phyloP scores from a whole-genome alignment of 2,329 filamentous ascomycete genomes.

The Fonsecaea nubica region DNA sequence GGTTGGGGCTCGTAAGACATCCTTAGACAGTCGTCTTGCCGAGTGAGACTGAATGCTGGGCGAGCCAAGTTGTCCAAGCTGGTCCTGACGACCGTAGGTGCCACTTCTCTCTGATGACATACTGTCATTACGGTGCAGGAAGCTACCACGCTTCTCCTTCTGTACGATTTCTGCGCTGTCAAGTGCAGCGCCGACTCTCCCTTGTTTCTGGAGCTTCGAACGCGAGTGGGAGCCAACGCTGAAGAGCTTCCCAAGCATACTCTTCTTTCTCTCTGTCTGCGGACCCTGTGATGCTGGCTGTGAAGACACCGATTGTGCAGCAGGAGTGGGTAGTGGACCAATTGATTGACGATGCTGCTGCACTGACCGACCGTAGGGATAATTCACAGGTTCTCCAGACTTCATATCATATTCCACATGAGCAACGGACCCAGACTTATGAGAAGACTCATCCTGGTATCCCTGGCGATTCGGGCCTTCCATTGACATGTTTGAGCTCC shows the following conservation, averaged over 20 bases:
- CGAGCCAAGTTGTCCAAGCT: conserved; percentile 28
- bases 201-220: conserved; percentile 30
- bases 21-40: conserved; percentile 23
- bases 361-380: not conserved
- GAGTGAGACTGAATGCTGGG: conserved; percentile 19
- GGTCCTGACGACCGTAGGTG: conserved; percentile 24
- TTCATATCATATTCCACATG: conserved; percentile 23
- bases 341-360: conserved; percentile 28
- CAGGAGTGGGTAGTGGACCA: conserved; percentile 18
- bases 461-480: conserved; percentile 9
- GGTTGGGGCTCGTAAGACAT: conserved; percentile 19
- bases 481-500: not conserved
- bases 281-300: not conserved
- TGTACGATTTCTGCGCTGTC: conserved; percentile 11
- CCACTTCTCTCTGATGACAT: conserved; percentile 34
- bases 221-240: conserved; percentile 27
- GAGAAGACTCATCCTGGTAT: conserved; percentile 13
- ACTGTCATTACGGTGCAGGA: conserved; percentile 32
- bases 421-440: not conserved
- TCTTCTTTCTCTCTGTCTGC: conserved; percentile 25
- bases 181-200: conserved; percentile 10
- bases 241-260: conserved; percentile 33
- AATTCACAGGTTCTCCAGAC: conserved; percentile 11
- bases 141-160: conserved; percentile 31
- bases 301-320: not conserved